Base-by-base conservation (phyloP, 768 basidiomycete genomes). In the Kwoniella newhampshirensis region DNA sequence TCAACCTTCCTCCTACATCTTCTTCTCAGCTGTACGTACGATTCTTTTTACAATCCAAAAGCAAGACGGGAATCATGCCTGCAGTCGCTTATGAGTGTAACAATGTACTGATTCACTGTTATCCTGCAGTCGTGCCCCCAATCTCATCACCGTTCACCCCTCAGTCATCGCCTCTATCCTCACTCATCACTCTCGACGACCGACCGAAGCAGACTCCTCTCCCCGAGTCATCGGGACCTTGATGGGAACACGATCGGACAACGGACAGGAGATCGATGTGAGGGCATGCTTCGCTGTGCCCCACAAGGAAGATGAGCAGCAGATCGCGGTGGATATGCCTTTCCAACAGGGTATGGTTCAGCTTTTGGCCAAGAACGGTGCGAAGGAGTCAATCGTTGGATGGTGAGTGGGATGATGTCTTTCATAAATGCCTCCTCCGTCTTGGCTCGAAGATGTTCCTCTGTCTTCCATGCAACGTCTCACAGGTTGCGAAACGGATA, bases 281-380 rank as follows among this genome's bases (percentile, higher is more conserved):
- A 83, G 85, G 54, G 87, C 85, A 47, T 84, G 89, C 13, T 98
- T 96, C 73, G 91, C 91, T 18, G 91, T 97, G 27, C 82, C 93
- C 41, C 92, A 98, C 77, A 87, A 85, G 71, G 90, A 94, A 79
- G 89, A 87, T 26, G 85, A 85, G 72, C 89, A 94, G 71, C 90
- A 91, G 78, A 89, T 94, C 40, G 91, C 90, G 3, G 88, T 98
- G 59, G 93, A 98, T 74, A 91, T 91, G 86, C 91, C 94, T 48
- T 96, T 97, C 78, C 91, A 93, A 74, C 85, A 86, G 64, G 84
- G 86, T 39, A 91, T 97, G 88, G 89, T 88, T 68, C 92, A 97
- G 60, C 81, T 97, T 48, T 85, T 90, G 77, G 84, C 86, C 73
- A 89, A 85, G 77, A 88, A 86, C 46, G 60, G 59, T 18, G 69